Base-by-base conservation (phyloP, 768 basidiomycete genomes). In the Terana coerulea region DNA sequence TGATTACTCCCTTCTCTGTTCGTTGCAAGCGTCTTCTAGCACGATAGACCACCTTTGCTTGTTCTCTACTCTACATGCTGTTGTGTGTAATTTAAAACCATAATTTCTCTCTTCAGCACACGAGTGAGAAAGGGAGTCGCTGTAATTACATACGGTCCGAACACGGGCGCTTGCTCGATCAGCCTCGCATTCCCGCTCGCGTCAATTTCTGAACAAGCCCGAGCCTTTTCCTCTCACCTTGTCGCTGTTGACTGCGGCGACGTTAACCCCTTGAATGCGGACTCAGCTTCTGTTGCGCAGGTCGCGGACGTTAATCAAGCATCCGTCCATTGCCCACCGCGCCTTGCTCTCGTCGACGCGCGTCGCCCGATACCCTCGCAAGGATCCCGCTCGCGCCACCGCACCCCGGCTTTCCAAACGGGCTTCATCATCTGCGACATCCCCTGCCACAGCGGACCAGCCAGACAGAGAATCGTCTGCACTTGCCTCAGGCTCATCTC, bases 261-360 rank as follows among this genome's bases (percentile, higher is more conserved):
- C 48, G 46, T 53, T 43, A 24, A 26, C 31, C 49, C 19, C 34
- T 60, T 66, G 60, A 34, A 73, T 73, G 72, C 69, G 70, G 58
- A 68, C 70, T 58, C 69, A 66, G 42, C 52, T 69, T 19, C 54
- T 73, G 39, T 60, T 71, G 53, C 65, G 62, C 44, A 63, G 69
- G 57, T 63, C 70, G 41, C 62, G 67, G 61, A 61, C 64, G 43
- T 47, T 68, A 33, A 52, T 64, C 41, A 69, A 64, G 53, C 52
- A 63, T 43, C 50, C 59, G 22, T 54, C 65, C 4, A 49, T 57
- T 22, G 53, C 59, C 40, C 61, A 54, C 33, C 66, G 67, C 40
- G 64, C 65, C 24, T 61, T 61, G 8, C 54, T 65, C 22, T 65
- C 67, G 4, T 63, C 65, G 41, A 64, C 65, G 24, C 59, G 61